These are phyloP conservation scores for Vigna hirtella DNA, from an alignment of 306 rosid species.

Conservation along the genomic window DNA sequence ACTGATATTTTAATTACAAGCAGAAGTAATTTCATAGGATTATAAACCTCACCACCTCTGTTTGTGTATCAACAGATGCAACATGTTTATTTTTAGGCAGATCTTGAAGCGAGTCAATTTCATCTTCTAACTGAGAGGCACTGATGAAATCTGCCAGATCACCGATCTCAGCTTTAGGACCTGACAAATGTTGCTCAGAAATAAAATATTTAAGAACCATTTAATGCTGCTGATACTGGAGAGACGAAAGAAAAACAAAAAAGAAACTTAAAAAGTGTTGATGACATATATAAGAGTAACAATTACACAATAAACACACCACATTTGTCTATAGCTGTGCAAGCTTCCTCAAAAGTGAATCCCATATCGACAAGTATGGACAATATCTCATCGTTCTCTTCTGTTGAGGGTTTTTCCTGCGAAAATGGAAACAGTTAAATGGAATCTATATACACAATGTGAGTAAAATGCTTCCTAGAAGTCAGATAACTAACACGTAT, in stretches of 20 bases:
- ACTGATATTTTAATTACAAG: conserved; percentile 1
- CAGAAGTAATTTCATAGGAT: neutral
- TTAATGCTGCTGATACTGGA: neutral
- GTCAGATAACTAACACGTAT: neutral
- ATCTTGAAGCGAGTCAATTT: conserved; percentile 13
- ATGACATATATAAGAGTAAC: neutral
- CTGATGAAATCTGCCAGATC: conserved; percentile 75
- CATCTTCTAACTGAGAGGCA: conserved; percentile 68
- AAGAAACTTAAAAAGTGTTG: conserved; percentile 4
- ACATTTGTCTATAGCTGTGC: conserved; percentile 67
- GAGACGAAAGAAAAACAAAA: neutral
- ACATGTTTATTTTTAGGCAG: conserved; percentile 10
- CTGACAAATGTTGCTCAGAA: conserved; percentile 51
- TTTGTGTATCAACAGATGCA: neutral
- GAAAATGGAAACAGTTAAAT: conserved; percentile 17
- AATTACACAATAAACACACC: conserved; percentile 49
- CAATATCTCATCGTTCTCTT: conserved; percentile 52
- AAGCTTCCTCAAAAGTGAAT: conserved; percentile 62
- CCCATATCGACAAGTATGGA: conserved; percentile 66
- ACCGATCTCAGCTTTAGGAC: conserved; percentile 56
- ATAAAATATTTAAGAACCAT: neutral
- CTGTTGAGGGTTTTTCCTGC: conserved; percentile 53
- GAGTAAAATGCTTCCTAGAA: neutral
- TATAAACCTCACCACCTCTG: conserved; percentile 37
- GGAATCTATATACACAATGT: neutral